A percentile compares a stretch with the other conserved stretches of the same genome.
Evolutionary conservation across 331 rosid genomes (phyloP).

Genomic region (Saraca asoca): DNA sequence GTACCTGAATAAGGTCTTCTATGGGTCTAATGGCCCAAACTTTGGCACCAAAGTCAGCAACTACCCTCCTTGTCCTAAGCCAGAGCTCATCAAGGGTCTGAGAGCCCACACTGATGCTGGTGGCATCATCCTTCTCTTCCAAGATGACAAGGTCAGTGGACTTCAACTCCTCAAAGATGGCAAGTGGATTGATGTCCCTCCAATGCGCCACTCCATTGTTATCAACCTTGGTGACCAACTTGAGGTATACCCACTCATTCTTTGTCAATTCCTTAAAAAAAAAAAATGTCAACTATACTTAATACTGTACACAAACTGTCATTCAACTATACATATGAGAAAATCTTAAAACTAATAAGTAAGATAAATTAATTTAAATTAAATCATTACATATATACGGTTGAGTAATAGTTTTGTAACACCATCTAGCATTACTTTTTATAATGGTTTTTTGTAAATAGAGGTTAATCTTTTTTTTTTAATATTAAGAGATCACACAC

Average conservation of each 20-base stretch:
- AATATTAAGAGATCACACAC: too few relatives aligned
- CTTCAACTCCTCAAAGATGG: constrained; percentile 91
- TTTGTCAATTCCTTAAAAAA: background rate
- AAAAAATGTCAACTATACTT: too few relatives aligned
- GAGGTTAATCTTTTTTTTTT: too few relatives aligned
- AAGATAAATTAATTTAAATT: too few relatives aligned
- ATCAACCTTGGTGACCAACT: constrained; percentile 96
- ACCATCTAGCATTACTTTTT: too few relatives aligned
- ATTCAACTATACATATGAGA: too few relatives aligned
- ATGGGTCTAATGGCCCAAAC: constrained; percentile 84
- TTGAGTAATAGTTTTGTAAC: too few relatives aligned
- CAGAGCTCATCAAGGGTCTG: constrained; percentile 88
- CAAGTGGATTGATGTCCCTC: constrained; percentile 91
- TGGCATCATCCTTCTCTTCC: constrained; percentile 86
- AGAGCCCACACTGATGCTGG: constrained; percentile 99
- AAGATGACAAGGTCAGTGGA: constrained; percentile 95
- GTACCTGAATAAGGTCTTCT: constrained; percentile 71
- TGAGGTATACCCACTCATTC: constrained; percentile 57
- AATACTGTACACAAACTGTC: too few relatives aligned
- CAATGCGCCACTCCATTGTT: constrained; percentile 93
- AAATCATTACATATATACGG: too few relatives aligned
- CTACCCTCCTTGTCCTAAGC: constrained; percentile 95
- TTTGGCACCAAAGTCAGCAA: constrained; percentile 94
- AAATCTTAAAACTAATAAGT: too few relatives aligned
- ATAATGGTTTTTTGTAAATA: too few relatives aligned